Conservation (phyloP, 352 stramenopile species). For the Globisporangium okanoganense region DNA sequence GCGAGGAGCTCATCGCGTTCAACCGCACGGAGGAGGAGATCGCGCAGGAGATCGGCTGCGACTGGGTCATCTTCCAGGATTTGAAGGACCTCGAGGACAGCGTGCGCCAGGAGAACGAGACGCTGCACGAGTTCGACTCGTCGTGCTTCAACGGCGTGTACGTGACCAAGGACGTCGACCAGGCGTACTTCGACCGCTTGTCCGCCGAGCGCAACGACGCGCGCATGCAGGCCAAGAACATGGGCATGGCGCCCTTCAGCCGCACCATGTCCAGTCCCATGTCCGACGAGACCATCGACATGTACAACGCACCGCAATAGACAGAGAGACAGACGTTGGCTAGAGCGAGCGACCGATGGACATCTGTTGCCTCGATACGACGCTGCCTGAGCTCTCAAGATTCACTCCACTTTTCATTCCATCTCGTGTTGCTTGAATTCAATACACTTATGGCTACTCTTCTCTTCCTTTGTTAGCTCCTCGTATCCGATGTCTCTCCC, state of each 20-base stretch:
- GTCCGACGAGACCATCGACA: constrained; percentile 85
- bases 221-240: constrained; percentile 84
- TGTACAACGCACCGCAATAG: constrained; percentile 87
- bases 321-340: neutral
- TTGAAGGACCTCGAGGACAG: constrained; percentile 92
- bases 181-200: constrained; percentile 82
- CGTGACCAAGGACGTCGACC: constrained; percentile 92
- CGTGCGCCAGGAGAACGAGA: constrained; percentile 66
- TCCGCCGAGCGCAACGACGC: constrained; percentile 76
- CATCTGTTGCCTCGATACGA: neutral
- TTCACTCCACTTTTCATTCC: neutral
- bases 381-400: neutral
- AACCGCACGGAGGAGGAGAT: constrained; percentile 94
- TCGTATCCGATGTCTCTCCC: too few relatives aligned
- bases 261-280: constrained; percentile 73
- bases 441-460: constrained; percentile 1
- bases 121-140: constrained; percentile 89
- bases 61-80: constrained; percentile 95
- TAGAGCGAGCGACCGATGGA: neutral
- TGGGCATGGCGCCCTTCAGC: constrained; percentile 70
- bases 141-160: constrained; percentile 97
- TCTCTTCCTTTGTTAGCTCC: neutral
- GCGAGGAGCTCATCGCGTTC: constrained; percentile 97
- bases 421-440: neutral
- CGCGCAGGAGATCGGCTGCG: constrained; percentile 90